Percentiles rank a stretch among this genome's conserved stretches.
Evolutionary conservation across 768 basidiomycete genomes (phyloP).

Genomic region (Pleurotus salmoneostramineus): DNA sequence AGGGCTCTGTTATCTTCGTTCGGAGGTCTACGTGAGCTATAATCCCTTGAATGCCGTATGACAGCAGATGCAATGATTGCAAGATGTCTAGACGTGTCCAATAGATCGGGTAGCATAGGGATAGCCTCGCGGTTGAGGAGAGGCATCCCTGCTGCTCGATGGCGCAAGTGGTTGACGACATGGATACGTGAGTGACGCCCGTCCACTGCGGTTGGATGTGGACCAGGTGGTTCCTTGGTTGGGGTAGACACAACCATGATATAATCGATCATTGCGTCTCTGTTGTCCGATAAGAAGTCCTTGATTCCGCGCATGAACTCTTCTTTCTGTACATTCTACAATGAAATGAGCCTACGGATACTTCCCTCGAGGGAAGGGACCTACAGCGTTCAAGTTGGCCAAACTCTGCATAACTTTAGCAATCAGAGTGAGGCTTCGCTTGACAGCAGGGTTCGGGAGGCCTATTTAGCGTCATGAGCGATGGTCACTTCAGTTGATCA

Average conservation of each 20-base stretch:
- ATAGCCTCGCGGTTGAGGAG: constrained; percentile 66
- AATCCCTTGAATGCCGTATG: constrained; percentile 55
- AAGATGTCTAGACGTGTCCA: constrained; percentile 78
- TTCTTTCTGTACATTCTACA: constrained; percentile 66
- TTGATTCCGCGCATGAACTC: constrained; percentile 79
- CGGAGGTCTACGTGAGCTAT: constrained; percentile 26
- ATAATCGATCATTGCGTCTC: constrained; percentile 76
- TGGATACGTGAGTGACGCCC: constrained; percentile 49
- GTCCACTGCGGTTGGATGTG: constrained; percentile 22
- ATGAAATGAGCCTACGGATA: neutral
- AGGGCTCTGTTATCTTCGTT: constrained; percentile 38
- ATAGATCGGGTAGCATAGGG: constrained; percentile 65
- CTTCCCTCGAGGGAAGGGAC: constrained; percentile 16
- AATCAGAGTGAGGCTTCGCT: constrained; percentile 79
- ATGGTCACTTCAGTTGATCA: no score
- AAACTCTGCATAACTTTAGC: constrained; percentile 89
- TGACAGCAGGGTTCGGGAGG: constrained; percentile 60
- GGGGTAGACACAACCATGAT: constrained; percentile 68
- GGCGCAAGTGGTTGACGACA: constrained; percentile 51
- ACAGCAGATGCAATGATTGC: constrained; percentile 74
- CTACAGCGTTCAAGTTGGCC: constrained; percentile 76
- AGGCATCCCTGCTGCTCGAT: constrained; percentile 52
- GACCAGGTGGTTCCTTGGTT: constrained; percentile 21
- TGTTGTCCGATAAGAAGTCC: constrained; percentile 62
- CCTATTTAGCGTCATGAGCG: constrained; percentile 35